Base-by-base conservation (phyloP, 441 rosid genomes). In the Omphalea diandra region DNA sequence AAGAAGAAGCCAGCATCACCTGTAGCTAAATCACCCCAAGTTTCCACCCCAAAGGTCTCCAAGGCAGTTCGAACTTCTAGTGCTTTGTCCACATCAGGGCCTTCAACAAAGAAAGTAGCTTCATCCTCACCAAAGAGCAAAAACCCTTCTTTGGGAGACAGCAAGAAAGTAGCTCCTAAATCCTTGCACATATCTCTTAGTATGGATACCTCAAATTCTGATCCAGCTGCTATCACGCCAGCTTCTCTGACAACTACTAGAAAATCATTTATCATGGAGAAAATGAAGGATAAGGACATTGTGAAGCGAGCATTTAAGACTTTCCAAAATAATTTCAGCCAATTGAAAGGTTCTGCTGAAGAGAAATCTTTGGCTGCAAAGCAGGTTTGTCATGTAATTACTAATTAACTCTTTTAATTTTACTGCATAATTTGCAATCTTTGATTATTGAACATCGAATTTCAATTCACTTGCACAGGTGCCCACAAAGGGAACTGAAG, bases 281-380 rank as follows among this genome's bases (percentile, higher is more conserved):
- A 80, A 76, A 96, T 96, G 99, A 94, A 93, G n/a, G 97, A 96
- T 79, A 96, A 96, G 78, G 99, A 96, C 80, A 93, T 90, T 70
- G 91, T 96, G 17, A 93, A 85, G 76, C 89, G 97, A 49, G 97
- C 97, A 14, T 96, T 96, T 69, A 93, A 88, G 78, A 76, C 96
- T 22, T 96, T 96, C 76, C 97, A 88, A 73, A 87, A 76, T 75
- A 86, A 81, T 83, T 80, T 70, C 14, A 79, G 72, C 67, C 86
- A 80, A 63, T 72, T 79, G 47, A 84, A 75, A 74, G 71, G 84
- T 43, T 82, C 91, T 41, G 55, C 69, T 1, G 82, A 81, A 26
- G 88, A 77, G 68, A 79, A 67, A 79, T 77, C 87, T 71, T 40
- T 86, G 46, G 73, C 73, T 35, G 64, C 80, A 65, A 86, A 86